Conservation (phyloP, 2,329 filamentous ascomycete species). For the Trichoderma oligosporum region DNA sequence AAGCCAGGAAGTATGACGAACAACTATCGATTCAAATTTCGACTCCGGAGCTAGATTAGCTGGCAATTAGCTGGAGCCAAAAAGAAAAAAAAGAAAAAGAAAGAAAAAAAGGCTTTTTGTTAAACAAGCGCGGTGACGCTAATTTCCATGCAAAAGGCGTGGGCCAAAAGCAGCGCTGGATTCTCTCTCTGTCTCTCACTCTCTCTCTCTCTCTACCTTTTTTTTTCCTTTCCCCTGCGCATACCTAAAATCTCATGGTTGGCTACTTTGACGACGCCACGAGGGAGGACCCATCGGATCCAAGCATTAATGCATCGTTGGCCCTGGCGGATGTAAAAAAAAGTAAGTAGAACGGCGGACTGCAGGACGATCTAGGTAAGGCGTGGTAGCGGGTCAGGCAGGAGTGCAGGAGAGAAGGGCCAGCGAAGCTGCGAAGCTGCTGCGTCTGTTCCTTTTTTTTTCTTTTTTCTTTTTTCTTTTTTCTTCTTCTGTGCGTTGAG, state of each 20-base stretch:
- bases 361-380: conserved; percentile 8
- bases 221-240: conserved; percentile 17
- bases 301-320: neutral
- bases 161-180: conserved; percentile 28
- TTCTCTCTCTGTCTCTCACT: conserved; percentile 5
- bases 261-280: conserved; percentile 14
- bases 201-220: too few relatives aligned
- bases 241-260: conserved; percentile 12
- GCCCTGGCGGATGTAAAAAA: neutral
- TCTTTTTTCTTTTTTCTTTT: conserved; percentile 15
- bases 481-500: neutral
- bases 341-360: neutral
- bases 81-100: neutral
- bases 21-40: conserved; percentile 4
- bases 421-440: too few relatives aligned
- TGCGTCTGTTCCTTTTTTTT: neutral
- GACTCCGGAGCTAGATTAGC: conserved; percentile 14
- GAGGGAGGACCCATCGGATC: conserved; percentile 11
- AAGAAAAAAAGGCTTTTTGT: neutral
- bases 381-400: conserved; percentile 29
- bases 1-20: conserved; percentile 1
- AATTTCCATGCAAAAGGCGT: conserved; percentile 21
- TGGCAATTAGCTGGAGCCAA: conserved; percentile 1
- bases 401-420: conserved; percentile 22
- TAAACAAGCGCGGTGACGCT: conserved; percentile 33